These are phyloP conservation scores for Fusarium domesticum DNA, from an alignment of 2,329 filamentous ascomycete species.

Conservation along the genomic window DNA sequence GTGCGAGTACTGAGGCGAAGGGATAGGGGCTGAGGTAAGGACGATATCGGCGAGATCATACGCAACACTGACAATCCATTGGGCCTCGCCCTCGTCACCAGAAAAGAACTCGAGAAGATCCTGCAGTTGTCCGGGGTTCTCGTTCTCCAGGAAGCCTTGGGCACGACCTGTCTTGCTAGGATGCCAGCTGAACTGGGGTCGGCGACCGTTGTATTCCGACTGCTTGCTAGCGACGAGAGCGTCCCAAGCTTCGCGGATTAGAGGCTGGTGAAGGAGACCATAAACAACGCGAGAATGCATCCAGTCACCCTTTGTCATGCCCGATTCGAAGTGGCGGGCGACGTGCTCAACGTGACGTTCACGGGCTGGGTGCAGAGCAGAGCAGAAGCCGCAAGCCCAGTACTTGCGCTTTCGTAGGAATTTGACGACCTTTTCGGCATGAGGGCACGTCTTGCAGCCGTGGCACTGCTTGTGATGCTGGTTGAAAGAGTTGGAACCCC, in stretches of 20 bases:
- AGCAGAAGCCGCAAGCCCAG: slow-evolving; percentile 68
- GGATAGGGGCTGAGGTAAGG: slow-evolving; percentile 34
- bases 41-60: slow-evolving; percentile 54
- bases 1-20: slow-evolving; percentile 33
- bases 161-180: slow-evolving; percentile 54
- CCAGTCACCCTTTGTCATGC: slow-evolving; percentile 63
- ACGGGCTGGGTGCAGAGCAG: slow-evolving; percentile 58
- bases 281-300: slow-evolving; percentile 67
- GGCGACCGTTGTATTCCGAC: slow-evolving; percentile 50
- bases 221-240: slow-evolving; percentile 52
- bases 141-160: slow-evolving; percentile 59
- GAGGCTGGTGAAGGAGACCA: slow-evolving; percentile 63
- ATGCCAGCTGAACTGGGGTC: slow-evolving; percentile 63
- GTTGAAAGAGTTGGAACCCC: slow-evolving; percentile 65
- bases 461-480: slow-evolving; percentile 66
- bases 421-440: slow-evolving; percentile 61
- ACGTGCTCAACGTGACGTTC: slow-evolving; percentile 68
- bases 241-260: slow-evolving; percentile 61
- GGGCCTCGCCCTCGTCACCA: slow-evolving; percentile 53
- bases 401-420: slow-evolving; percentile 63
- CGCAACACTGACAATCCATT: slow-evolving; percentile 55
- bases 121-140: slow-evolving; percentile 60
- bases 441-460: slow-evolving; percentile 62
- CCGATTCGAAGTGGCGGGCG: slow-evolving; percentile 62
- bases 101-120: slow-evolving; percentile 65